phyloP scores from a whole-genome alignment of 1,139 yeast species.

The Ogataea hybrid region DNA sequence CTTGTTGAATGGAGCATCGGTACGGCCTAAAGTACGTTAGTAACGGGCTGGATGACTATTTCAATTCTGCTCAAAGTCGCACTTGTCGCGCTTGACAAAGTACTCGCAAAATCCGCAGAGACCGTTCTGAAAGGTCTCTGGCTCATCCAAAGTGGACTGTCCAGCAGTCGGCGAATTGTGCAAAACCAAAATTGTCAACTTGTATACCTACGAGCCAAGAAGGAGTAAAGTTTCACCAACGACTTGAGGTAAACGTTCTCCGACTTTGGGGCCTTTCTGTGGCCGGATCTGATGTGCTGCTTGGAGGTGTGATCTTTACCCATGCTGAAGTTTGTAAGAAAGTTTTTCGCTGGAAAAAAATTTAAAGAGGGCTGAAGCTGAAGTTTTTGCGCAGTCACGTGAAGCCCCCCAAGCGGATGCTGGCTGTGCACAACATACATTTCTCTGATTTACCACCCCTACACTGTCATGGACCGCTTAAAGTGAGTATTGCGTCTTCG shows the following conservation, averaged over 20 bases:
- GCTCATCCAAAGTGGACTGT: conserved; percentile 12
- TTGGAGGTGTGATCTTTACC: conserved; percentile 98
- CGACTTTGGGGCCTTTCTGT: conserved; percentile 99
- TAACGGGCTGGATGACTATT: conserved; percentile 10
- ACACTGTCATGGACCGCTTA: conserved; percentile 19
- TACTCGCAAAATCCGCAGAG: conserved; percentile 30
- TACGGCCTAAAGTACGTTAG: conserved; percentile 72
- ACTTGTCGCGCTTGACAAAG: neutral
- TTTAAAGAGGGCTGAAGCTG: conserved; percentile 1
- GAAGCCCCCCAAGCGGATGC: neutral
- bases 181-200: conserved; percentile 8
- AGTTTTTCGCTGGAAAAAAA: conserved; percentile 9
- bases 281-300: conserved; percentile 94
- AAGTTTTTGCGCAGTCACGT: conserved; percentile 3
- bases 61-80: conserved; percentile 32
- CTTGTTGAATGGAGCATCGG: conserved; percentile 99
- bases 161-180: conserved; percentile 12
- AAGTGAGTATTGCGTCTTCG: conserved; percentile 18
- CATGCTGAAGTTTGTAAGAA: conserved; percentile 48
- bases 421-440: conserved; percentile 3
- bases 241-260: conserved; percentile 98
- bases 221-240: conserved; percentile 96
- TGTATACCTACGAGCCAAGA: conserved; percentile 93
- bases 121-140: neutral
- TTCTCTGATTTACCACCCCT: no score